Conservation (phyloP, 2,329 filamentous ascomycete genomes). For the Biscogniauxia sp. region DNA sequence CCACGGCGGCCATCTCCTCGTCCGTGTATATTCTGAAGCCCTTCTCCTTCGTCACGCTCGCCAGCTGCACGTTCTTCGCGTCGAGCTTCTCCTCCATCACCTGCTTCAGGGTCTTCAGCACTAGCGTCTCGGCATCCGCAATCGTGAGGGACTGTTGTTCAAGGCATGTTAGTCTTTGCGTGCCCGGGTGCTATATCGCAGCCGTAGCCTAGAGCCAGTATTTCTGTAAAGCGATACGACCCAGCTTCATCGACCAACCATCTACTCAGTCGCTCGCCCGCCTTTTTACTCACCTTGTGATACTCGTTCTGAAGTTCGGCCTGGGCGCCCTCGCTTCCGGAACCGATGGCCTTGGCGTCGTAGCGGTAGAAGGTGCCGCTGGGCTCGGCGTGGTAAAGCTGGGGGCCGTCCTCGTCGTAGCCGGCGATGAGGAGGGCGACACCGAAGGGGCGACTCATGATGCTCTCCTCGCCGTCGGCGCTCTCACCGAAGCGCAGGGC, state of each 20-base stretch:
- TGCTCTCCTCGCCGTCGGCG: constrained; percentile 95
- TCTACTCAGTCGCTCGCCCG: neutral
- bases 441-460: constrained; percentile 97
- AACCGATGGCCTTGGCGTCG: constrained; percentile 97
- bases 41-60: constrained; percentile 95
- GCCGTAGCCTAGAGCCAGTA: too few relatives aligned
- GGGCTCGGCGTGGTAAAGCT: constrained; percentile 96
- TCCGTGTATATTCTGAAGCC: constrained; percentile 99
- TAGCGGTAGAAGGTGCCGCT: constrained; percentile 99
- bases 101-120: constrained; percentile 97
- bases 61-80: constrained; percentile 96
- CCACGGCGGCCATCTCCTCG: constrained; percentile 92
- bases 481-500: constrained; percentile 95
- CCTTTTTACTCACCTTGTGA: constrained; percentile 65
- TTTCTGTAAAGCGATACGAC: too few relatives aligned
- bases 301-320: constrained; percentile 98
- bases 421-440: constrained; percentile 95
- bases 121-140: constrained; percentile 87
- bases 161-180: neutral
- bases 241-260: neutral
- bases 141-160: constrained; percentile 74
- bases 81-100: constrained; percentile 99
- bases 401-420: constrained; percentile 94
- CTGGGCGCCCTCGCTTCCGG: constrained; percentile 94
- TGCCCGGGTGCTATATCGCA: too few relatives aligned